Evolutionary conservation across 306 rosid species (phyloP), one percentile per base, ranked within the genome.

Genomic region (Cucumis melo): DNA sequence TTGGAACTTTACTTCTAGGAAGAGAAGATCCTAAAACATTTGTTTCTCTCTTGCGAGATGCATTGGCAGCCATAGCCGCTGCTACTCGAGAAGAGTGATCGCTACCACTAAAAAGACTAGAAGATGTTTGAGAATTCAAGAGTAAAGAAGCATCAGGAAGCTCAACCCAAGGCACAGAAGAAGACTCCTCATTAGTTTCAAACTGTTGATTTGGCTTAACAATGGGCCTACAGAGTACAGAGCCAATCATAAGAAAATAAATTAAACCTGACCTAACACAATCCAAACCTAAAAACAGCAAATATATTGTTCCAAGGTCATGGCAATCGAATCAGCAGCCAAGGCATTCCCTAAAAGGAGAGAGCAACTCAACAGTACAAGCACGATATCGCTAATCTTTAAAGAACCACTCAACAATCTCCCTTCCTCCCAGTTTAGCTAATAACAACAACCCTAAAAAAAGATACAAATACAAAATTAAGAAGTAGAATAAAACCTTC

Each of bases 141-240:
- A 94, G 94, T 83, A 90, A 73, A 8, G 97, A 90, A 84, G 93
- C 98, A 79, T 94, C 98, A 12, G 98, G 98, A 79, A 94, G 98
- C 83, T 80, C 88, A 46, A 82, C 48, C 16, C 85, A 78, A 79
- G 84, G 73, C 24, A 46, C 77, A 39, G 85, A 77, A 39, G 85
- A 77, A 67, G 88, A 32, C 58, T 79, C 80, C 51, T 58, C 61
- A 32, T 74, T 36, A 75, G 79, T 82, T 82, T 87, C 83, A 23
- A 64, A 82, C 63, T 62, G 78, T 73, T 32, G 84, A 67, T 76
- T 73, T 38, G 90, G 71, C 50, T 85, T 56, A 65, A 83, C 66
- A 80, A 77, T 84, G 29, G 86, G 65, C 81, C 79, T 77, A 73
- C 79, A 50, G 59, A 15, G 36, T 77, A 73, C 79, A 50, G 53